Evolutionary conservation across 2,329 filamentous ascomycete species (phyloP), one percentile per base, ranked within the genome.

Genomic region (Lecanoromycetidae sp.): DNA sequence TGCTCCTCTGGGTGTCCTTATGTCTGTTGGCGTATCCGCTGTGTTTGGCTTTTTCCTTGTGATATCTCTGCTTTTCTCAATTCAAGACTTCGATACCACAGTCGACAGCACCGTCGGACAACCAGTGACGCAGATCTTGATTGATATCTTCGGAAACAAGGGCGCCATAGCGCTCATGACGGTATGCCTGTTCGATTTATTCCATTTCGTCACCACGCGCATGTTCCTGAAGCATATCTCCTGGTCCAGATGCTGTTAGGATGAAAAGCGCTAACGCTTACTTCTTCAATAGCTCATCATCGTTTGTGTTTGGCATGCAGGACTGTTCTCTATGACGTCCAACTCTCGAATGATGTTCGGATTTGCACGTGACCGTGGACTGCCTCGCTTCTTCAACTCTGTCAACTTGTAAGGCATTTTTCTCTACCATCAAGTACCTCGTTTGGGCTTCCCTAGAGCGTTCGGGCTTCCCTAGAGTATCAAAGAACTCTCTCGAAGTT

Each of bases 321-420:
- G 75, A 0, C 64, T 78, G 0, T 78, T 79, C 56, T 71, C 66
- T 42, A 65, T 79, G 64, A 78, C 74, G 0, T 69, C 65, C 41
- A 77, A 77, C 55, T 71, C 66, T 32, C 65, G 74, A 22, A 77
- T 77, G 74, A 77, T 77, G 71, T 77, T 76, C 54, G 72, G 72
- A 1, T 77, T 77, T 54, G 64, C 70, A 0, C 66, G 74, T 13
- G 74, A 77, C 53, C 65, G 70, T n/a, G 74, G 73, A 15, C 71
- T 77, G 57, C 72, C 67, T 26, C 57, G 63, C 8, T 75, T 74
- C 60, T 78, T 78, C 61, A 66, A 44, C 4, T 23, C 38, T 4
- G 45, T 52, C 9, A 33, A 50, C n/a, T n/a, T n/a, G n/a, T n/a
- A n/a, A n/a, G n/a, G n/a, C n/a, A n/a, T n/a, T n/a, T n/a, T n/a